These are phyloP conservation scores for Suillus lakei DNA, from an alignment of 768 basidiomycete genomes.

Conservation along the genomic window DNA sequence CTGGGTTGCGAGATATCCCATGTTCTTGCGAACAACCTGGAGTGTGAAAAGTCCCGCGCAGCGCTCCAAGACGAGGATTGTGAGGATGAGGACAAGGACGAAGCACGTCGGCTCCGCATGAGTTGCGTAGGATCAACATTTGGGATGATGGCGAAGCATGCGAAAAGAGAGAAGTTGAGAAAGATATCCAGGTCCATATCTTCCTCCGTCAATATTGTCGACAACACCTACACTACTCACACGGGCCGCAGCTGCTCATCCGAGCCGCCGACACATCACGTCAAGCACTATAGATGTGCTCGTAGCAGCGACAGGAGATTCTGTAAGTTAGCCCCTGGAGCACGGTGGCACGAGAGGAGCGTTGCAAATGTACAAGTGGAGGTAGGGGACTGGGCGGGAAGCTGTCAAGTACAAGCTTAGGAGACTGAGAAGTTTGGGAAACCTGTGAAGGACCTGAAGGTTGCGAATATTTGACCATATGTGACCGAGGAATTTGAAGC, in stretches of 20 bases:
- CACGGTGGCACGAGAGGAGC: slow-evolving; percentile 58
- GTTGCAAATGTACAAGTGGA: slow-evolving; percentile 43
- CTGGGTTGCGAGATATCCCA: slow-evolving; percentile 3
- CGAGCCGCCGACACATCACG: slow-evolving; percentile 80
- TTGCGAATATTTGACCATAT: too few species aligned
- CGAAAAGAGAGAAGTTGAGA: slow-evolving; percentile 76
- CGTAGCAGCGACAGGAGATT: slow-evolving; percentile 65
- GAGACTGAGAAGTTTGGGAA: slow-evolving; percentile 5
- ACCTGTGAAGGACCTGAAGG: slow-evolving; percentile 7
- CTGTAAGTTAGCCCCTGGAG: slow-evolving; percentile 55
- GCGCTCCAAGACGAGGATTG: slow-evolving; percentile 39
- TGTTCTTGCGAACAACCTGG: slow-evolving; percentile 33
- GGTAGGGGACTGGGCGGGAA: slow-evolving; percentile 20
- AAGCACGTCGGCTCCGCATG: slow-evolving; percentile 80
- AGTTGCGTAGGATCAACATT: slow-evolving; percentile 79
- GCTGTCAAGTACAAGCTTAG: slow-evolving; percentile 2
- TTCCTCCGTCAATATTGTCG: slow-evolving; percentile 54
- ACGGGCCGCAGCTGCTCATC: slow-evolving; percentile 88
- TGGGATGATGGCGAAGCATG: slow-evolving; percentile 70
- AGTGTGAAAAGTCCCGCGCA: slow-evolving; percentile 20
- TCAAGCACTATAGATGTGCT: slow-evolving; percentile 70
- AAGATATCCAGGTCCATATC: slow-evolving; percentile 7
- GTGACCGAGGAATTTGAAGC: too few species aligned
- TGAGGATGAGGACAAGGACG: slow-evolving; percentile 73
- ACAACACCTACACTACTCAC: slow-evolving; percentile 83